A percentile compares a stretch with the other conserved stretches of the same genome.
phyloP scores from a whole-genome alignment of 164 flowering plant genomes.

The Paratinospora sagittata region DNA sequence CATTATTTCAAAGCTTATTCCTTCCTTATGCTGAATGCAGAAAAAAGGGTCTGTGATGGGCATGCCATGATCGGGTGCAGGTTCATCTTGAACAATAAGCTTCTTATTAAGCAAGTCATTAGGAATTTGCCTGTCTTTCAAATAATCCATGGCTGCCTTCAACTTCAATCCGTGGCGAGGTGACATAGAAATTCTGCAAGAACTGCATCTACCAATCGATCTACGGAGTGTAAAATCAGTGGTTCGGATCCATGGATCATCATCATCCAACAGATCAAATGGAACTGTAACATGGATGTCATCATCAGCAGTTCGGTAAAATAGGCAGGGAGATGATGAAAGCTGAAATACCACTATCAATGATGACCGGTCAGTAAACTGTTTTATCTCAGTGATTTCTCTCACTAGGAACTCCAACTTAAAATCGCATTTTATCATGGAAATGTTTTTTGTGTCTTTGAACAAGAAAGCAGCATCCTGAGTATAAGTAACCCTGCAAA shows the following conservation, averaged over 20 bases:
- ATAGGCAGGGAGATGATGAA: conserved; percentile 60
- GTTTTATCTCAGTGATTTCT: conserved; percentile 47
- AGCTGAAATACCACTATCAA: conserved; percentile 52
- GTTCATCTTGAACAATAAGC: conserved; percentile 50
- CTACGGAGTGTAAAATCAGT: conserved; percentile 77
- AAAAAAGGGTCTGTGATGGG: conserved; percentile 48
- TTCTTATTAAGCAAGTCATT: conserved; percentile 16
- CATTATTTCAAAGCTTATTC: conserved; percentile 53
- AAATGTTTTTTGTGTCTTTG: conserved; percentile 25
- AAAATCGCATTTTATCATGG: conserved; percentile 70
- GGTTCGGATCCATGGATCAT: conserved; percentile 94
- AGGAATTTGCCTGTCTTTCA: conserved; percentile 41
- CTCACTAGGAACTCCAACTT: conserved; percentile 71
- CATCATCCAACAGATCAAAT: conserved; percentile 80
- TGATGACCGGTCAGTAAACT: conserved; percentile 25
- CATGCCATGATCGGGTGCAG: conserved; percentile 62
- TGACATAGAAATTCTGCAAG: conserved; percentile 49
- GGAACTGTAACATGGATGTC: conserved; percentile 59
- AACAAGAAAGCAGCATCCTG: conserved; percentile 65
- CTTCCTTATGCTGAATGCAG: conserved; percentile 38
- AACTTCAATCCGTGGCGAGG: conserved; percentile 58
- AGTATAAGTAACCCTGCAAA: conserved; percentile 57
- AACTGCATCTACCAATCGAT: conserved; percentile 75
- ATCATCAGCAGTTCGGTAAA: conserved; percentile 89
- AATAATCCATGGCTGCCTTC: conserved; percentile 39